These are phyloP conservation scores for Geotrichum citri-aurantii DNA, from an alignment of 1,139 yeast species.

Conservation along the genomic window DNA sequence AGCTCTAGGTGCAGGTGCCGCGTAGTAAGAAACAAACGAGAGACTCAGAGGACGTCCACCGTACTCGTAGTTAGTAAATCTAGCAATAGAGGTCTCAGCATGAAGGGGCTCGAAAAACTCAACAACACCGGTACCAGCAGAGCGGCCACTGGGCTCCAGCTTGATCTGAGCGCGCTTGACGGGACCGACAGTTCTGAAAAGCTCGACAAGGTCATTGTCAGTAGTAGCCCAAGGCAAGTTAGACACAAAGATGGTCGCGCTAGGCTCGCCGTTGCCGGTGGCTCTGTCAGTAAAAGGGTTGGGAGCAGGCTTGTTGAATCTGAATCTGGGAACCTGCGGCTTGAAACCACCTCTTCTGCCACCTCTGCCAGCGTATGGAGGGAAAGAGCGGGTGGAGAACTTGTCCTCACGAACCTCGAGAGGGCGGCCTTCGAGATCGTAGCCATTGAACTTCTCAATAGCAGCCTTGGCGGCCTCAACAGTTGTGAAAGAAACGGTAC, in stretches of 20 bases:
- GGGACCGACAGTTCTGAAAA: constrained; percentile 79
- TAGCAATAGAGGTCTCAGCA: constrained; percentile 69
- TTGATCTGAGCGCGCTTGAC: constrained; percentile 77
- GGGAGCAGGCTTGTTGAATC: constrained; percentile 12
- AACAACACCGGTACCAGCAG: constrained; percentile 81
- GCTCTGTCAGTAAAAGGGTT: constrained; percentile 59
- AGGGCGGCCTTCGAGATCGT: constrained; percentile 85
- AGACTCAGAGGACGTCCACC: constrained; percentile 73
- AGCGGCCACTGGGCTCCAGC: constrained; percentile 56
- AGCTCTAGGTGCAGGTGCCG: constrained; percentile 11
- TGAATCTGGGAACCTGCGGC: constrained; percentile 15
- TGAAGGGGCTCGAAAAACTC: constrained; percentile 61
- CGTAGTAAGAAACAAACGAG: constrained; percentile 46
- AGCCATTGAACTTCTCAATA: constrained; percentile 86
- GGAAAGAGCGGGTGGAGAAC: constrained; percentile 41
- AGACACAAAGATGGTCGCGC: constrained; percentile 59
- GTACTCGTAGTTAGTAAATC: constrained; percentile 71
- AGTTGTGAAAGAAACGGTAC: constrained; percentile 83
- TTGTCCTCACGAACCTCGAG: constrained; percentile 55
- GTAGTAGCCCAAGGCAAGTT: constrained; percentile 89
- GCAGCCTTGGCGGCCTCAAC: constrained; percentile 85
- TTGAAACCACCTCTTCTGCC: constrained; percentile 17
- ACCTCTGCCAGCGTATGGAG: constrained; percentile 20
- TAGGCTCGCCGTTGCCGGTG: constrained; percentile 56
- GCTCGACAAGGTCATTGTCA: constrained; percentile 74